Percentiles rank a stretch among this genome's conserved stretches.
Evolutionary conservation across 768 basidiomycete genomes (phyloP).

Genomic region (Suillus placidus): DNA sequence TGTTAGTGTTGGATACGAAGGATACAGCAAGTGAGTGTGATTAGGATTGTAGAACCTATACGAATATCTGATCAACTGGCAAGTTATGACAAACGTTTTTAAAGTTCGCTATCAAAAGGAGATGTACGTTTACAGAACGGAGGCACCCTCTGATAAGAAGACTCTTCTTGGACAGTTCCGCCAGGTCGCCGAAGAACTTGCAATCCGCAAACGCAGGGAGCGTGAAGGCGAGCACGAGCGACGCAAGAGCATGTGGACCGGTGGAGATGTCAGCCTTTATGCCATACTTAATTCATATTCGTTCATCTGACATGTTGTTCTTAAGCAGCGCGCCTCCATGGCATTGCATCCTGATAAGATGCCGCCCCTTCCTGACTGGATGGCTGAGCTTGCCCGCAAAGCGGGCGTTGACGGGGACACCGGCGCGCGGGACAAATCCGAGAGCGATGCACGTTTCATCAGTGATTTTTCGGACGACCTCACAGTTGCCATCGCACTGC

Average conservation of each 20-base stretch:
- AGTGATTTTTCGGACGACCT: slow-evolving; percentile 91
- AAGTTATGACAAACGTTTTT: slow-evolving; percentile 92
- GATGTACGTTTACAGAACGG: slow-evolving; percentile 91
- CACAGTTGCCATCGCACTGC: slow-evolving; percentile 86
- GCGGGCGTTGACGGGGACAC: slow-evolving; percentile 44
- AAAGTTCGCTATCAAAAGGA: slow-evolving; percentile 94
- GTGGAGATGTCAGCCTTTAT: slow-evolving; percentile 40
- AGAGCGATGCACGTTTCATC: slow-evolving; percentile 83
- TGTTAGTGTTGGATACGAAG: slow-evolving; percentile 94
- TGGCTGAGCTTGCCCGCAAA: slow-evolving; percentile 65
- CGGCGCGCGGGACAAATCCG: slow-evolving; percentile 73
- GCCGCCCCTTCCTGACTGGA: slow-evolving; percentile 75
- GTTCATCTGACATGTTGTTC: slow-evolving; percentile 1
- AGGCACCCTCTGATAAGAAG: slow-evolving; percentile 83
- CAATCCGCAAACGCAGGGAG: slow-evolving; percentile 87
- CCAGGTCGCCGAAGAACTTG: slow-evolving; percentile 89
- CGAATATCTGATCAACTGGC: slow-evolving; percentile 11
- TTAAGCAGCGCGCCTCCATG: slow-evolving; percentile 35
- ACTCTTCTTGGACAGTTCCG: slow-evolving; percentile 82
- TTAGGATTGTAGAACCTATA: background rate
- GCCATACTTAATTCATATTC: background rate
- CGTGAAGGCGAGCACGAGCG: slow-evolving; percentile 92
- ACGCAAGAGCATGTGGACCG: slow-evolving; percentile 73
- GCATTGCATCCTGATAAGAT: slow-evolving; percentile 40
- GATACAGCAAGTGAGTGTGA: slow-evolving; percentile 82